phyloP scores from a whole-genome alignment of 2,329 filamentous ascomycete genomes.

The Phoma herbarum region DNA sequence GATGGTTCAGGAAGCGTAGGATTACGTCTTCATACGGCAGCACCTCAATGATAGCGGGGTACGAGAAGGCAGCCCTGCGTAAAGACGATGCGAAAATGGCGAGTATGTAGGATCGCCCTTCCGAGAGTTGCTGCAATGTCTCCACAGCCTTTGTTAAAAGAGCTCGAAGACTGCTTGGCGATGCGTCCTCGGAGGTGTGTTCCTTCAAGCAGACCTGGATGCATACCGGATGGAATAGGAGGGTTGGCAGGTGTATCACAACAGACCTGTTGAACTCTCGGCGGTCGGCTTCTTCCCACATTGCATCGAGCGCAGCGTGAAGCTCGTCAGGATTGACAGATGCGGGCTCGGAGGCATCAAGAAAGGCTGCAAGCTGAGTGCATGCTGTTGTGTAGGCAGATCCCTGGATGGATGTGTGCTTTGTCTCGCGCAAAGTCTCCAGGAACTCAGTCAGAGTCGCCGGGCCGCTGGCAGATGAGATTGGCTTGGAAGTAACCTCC shows the following conservation, averaged over 20 bases:
- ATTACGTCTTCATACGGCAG: constrained; percentile 54
- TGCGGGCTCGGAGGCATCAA: constrained; percentile 28
- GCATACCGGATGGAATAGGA: constrained; percentile 50
- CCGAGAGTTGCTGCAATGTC: constrained; percentile 40
- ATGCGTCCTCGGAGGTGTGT: background rate
- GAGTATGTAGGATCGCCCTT: constrained; percentile 49
- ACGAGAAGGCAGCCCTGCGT: constrained; percentile 40
- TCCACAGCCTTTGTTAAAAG: constrained; percentile 38
- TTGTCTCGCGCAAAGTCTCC: constrained; percentile 33
- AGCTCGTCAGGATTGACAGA: constrained; percentile 28
- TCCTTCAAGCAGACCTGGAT: constrained; percentile 30
- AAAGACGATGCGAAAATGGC: constrained; percentile 42
- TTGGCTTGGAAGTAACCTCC: background rate
- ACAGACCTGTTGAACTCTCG: constrained; percentile 57
- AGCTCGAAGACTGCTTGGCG: constrained; percentile 17
- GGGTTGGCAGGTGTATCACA: constrained; percentile 47
- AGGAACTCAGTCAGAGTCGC: constrained; percentile 37
- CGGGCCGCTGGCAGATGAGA: background rate
- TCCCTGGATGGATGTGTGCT: constrained; percentile 45
- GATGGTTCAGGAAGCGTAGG: constrained; percentile 51
- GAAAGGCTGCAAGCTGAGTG: constrained; percentile 27
- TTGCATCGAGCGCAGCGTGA: constrained; percentile 39
- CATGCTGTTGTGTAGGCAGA: constrained; percentile 41
- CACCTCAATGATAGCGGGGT: constrained; percentile 39
- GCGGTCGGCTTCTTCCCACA: constrained; percentile 60